Evolutionary conservation across 2,329 filamentous ascomycete species (phyloP).

Genomic region (Hymenoscyphus linearis): DNA sequence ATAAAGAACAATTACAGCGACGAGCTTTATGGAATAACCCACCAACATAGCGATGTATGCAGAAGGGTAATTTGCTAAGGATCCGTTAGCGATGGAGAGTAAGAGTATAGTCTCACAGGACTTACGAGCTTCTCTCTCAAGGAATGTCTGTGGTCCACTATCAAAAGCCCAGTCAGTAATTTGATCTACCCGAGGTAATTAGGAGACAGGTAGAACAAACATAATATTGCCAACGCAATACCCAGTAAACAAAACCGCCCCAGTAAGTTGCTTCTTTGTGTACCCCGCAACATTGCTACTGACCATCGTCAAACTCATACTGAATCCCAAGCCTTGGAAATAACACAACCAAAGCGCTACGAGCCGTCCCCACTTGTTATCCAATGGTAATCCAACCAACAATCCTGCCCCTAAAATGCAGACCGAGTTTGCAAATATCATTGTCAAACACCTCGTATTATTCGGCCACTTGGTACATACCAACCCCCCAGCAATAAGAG

Average conservation of each 20-base stretch:
- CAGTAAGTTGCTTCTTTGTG: slow-evolving; percentile 50
- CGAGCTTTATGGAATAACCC: slow-evolving; percentile 48
- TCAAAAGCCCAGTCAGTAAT: no score
- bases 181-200: no score
- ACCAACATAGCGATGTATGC: slow-evolving; percentile 43
- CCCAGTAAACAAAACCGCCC: slow-evolving; percentile 45
- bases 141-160: slow-evolving; percentile 34
- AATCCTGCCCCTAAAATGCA: slow-evolving; percentile 49
- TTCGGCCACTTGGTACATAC: slow-evolving; percentile 49
- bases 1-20: slow-evolving; percentile 45
- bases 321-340: slow-evolving; percentile 49
- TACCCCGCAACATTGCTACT: slow-evolving; percentile 48
- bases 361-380: slow-evolving; percentile 51
- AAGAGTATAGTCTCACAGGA: neutral
- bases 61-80: slow-evolving; percentile 31
- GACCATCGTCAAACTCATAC: slow-evolving; percentile 48
- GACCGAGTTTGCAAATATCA: slow-evolving; percentile 50
- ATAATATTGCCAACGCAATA: slow-evolving; percentile 52
- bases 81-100: slow-evolving; percentile 6
- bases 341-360: slow-evolving; percentile 53
- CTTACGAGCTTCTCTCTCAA: slow-evolving; percentile 25
- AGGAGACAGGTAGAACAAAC: no score
- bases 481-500: slow-evolving; percentile 45
- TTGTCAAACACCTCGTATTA: slow-evolving; percentile 45
- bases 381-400: slow-evolving; percentile 44